Percentiles rank a stretch among this genome's conserved stretches.
phyloP scores from a whole-genome alignment of 2,329 filamentous ascomycete species.

The Fusarium torreyae region DNA sequence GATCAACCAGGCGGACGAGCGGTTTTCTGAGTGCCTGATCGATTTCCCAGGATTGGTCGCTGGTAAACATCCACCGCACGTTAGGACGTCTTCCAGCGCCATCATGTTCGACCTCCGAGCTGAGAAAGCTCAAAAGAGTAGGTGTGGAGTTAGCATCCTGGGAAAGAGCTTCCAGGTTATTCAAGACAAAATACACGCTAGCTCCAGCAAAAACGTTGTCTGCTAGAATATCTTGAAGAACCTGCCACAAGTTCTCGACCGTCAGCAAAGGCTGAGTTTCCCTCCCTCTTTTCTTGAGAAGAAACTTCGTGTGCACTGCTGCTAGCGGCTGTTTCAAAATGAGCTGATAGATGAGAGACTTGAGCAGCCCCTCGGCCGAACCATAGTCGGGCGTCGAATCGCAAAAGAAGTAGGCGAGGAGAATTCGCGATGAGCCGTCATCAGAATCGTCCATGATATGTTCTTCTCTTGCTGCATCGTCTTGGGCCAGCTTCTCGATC shows the following conservation, averaged over 20 bases:
- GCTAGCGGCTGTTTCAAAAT: slow-evolving; percentile 54
- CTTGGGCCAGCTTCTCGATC: slow-evolving; percentile 52
- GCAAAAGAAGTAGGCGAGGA: slow-evolving; percentile 61
- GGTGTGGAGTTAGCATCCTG: slow-evolving; percentile 47
- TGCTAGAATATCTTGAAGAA: slow-evolving; percentile 59
- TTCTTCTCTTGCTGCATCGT: slow-evolving; percentile 51
- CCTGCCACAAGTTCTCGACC: slow-evolving; percentile 55
- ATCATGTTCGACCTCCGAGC: slow-evolving; percentile 22
- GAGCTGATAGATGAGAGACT: slow-evolving; percentile 58
- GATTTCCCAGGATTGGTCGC: slow-evolving; percentile 45
- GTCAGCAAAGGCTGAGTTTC: slow-evolving; percentile 31
- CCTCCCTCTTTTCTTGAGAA: slow-evolving; percentile 45
- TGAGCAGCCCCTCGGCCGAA: slow-evolving; percentile 59
- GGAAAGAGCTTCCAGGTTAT: slow-evolving; percentile 58
- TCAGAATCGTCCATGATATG: slow-evolving; percentile 26
- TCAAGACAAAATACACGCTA: slow-evolving; percentile 58
- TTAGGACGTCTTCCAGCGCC: background rate
- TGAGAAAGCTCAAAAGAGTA: slow-evolving; percentile 20
- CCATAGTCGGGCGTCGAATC: slow-evolving; percentile 56
- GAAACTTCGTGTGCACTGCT: slow-evolving; percentile 56
- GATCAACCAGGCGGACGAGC: slow-evolving; percentile 31
- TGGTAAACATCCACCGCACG: slow-evolving; percentile 60
- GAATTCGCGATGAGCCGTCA: slow-evolving; percentile 33
- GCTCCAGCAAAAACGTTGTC: slow-evolving; percentile 46
- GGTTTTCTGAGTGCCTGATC: slow-evolving; percentile 14